These are phyloP conservation scores for Paspalum vaginatum DNA, from an alignment of 176 grass and related monocot species.

Conservation along the genomic window DNA sequence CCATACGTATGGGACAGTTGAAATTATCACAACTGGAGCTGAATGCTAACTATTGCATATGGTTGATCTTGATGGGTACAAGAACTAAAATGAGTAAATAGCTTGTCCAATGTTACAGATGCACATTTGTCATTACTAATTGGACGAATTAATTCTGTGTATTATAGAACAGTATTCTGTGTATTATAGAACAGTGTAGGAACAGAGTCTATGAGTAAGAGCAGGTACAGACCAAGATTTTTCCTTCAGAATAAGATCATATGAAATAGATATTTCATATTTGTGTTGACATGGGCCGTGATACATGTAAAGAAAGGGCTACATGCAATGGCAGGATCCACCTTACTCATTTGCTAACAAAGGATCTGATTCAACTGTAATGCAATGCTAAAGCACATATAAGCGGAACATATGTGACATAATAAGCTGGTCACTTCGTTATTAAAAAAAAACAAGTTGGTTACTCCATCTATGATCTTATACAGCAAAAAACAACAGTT, in stretches of 20 bases:
- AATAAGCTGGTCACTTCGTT: not conserved
- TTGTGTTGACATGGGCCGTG: not conserved
- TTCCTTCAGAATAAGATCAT: not conserved
- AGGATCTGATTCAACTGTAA: constrained; percentile 8
- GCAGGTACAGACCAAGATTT: not conserved
- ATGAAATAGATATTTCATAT: not conserved
- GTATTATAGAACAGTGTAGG: constrained; percentile 13
- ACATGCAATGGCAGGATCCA: not conserved
- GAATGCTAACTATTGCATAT: not conserved
- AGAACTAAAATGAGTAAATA: not conserved
- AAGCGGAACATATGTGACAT: not conserved
- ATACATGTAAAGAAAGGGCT: not conserved
- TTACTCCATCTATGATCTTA: not conserved
- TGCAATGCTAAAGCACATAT: not conserved
- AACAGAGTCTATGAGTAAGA: constrained; percentile 1
- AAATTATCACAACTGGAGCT: not conserved
- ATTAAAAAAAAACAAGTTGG: too few species aligned
- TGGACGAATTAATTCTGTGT: not conserved
- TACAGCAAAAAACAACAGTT: not conserved
- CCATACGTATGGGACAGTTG: not conserved
- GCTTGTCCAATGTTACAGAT: not conserved
- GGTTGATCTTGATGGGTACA: not conserved
- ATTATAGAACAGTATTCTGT: not conserved
- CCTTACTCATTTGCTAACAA: not conserved
- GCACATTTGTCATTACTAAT: not conserved